These are phyloP conservation scores for Colletotrichum simmondsii DNA, from an alignment of 2,329 filamentous ascomycete species.

Conservation along the genomic window DNA sequence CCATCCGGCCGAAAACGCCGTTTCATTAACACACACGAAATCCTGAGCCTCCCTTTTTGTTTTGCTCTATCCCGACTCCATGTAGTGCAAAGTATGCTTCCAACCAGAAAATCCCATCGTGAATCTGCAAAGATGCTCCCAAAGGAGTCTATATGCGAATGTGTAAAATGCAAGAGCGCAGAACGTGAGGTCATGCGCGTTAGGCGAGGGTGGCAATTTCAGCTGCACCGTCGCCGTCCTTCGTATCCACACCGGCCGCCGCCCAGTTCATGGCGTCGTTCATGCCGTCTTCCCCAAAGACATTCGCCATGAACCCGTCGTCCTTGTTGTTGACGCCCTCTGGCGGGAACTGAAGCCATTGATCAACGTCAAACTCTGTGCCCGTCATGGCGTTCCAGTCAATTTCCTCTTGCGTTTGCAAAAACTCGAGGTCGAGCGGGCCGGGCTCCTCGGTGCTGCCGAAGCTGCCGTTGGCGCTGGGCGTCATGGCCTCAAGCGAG, in stretches of 20 bases:
- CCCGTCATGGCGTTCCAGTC: conserved; percentile 65
- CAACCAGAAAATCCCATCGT: not conserved
- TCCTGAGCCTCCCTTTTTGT: conserved; percentile 1
- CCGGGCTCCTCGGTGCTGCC: conserved; percentile 54
- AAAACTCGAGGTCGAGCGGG: conserved; percentile 57
- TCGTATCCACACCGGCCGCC: conserved; percentile 10
- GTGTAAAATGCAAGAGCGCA: not conserved
- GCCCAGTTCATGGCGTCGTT: conserved; percentile 38
- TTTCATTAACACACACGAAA: not conserved
- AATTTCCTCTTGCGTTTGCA: conserved; percentile 59
- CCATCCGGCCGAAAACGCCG: conserved; percentile 19
- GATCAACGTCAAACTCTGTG: conserved; percentile 67
- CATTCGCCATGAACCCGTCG: conserved; percentile 48
- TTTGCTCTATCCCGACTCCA: conserved; percentile 31
- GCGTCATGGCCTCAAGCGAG: conserved; percentile 51
- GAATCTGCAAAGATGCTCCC: conserved; percentile 6
- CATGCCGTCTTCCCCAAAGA: conserved; percentile 41
- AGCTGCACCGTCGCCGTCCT: conserved; percentile 20
- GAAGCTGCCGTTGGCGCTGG: conserved; percentile 56
- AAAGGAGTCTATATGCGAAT: conserved; percentile 12
- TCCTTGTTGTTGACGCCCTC: conserved; percentile 56
- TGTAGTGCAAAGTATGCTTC: conserved; percentile 22
- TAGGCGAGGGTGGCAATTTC: conserved; percentile 15
- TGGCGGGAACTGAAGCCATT: conserved; percentile 68
- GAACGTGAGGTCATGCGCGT: not conserved